Base-by-base conservation (phyloP, 2,329 filamentous ascomycete species). In the Ilyonectria robusta region DNA sequence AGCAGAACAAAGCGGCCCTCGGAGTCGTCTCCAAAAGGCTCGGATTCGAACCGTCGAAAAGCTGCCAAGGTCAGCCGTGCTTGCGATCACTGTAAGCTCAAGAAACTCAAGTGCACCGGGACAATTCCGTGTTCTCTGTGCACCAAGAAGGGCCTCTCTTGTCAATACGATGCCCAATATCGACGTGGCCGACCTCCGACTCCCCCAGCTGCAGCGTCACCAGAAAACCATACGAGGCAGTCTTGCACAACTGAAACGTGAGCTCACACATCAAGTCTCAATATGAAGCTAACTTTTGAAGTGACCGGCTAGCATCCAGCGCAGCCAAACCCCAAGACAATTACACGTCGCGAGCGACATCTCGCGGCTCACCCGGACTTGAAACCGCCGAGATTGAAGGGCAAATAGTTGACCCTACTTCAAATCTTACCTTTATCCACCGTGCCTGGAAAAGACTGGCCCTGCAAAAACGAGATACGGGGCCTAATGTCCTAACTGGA, bases 361-460 rank as follows among this genome's bases (percentile, higher is more conserved):
- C 75, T 8, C 71, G 75, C 1, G 70, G 70, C 4, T 77, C 77
- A 0, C 76, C 79, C 5, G 79, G 78, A 50, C 71, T 79, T 1
- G 78, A 73, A 7, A 77, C 72, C 5, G 69, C 78, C 1, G 79
- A 81, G 59, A 79, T 87, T 11, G 83, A 86, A 68, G 86, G 85
- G 2, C 86, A 89, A 58, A 86, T 87, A 67, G 81, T 87, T n/a
- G 87, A 87, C 10, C 84, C 84, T 15, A 85, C 87, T 0, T 89
- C 87, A 0, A 86, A 85, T 0, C 79, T 89, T 3, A 85, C 86
- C 1, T 89, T 89, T 65, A 79, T 89, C 2, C 85, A 87, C 33
- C 81, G 86, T 3, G 86, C 87, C 2, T 87, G 85, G 82, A 82
- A 83, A 59, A 80, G 86, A 3, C 77, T 89, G 15, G 68, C 71